Percentiles rank a stretch among this genome's conserved stretches.
Conservation (phyloP, 345 rosid species). For the Barbarea vulgaris region DNA sequence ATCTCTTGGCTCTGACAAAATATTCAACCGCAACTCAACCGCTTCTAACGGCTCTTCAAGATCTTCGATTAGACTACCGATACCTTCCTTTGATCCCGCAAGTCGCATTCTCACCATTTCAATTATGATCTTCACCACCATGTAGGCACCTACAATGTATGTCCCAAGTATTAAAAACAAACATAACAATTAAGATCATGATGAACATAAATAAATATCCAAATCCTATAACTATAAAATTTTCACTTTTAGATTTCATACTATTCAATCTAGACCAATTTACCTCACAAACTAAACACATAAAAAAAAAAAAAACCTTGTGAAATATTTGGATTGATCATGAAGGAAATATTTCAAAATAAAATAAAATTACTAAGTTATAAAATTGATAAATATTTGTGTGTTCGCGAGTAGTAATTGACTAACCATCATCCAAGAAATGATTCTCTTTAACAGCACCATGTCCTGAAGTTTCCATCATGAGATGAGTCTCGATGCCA, state of each 20-base stretch:
- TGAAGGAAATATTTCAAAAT: no score
- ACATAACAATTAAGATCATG: neutral
- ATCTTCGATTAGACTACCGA: conserved; percentile 75
- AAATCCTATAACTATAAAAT: neutral
- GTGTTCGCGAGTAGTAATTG: neutral
- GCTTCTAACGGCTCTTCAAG: conserved; percentile 76
- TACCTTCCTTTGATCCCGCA: conserved; percentile 62
- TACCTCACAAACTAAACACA: neutral
- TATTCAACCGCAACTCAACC: conserved; percentile 68
- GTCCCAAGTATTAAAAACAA: neutral
- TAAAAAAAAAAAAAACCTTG: neutral
- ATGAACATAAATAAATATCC: no score
- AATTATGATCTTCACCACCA: conserved; percentile 89
- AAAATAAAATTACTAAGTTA: neutral
- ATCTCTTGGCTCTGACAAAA: conserved; percentile 65
- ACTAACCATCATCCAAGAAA: conserved; percentile 84
- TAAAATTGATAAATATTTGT: neutral
- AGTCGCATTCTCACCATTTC: conserved; percentile 88
- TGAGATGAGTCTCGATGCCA: conserved; percentile 79
- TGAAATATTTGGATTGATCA: no score
- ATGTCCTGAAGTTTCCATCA: conserved; percentile 99
- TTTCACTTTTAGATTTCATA: no score
- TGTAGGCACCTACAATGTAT: conserved; percentile 72
- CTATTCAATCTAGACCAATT: neutral
- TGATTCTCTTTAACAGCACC: conserved; percentile 94